Evolutionary conservation across 371 early-diverging fungal species (phyloP).

Genomic region (Blastocladiella emersonii): DNA sequence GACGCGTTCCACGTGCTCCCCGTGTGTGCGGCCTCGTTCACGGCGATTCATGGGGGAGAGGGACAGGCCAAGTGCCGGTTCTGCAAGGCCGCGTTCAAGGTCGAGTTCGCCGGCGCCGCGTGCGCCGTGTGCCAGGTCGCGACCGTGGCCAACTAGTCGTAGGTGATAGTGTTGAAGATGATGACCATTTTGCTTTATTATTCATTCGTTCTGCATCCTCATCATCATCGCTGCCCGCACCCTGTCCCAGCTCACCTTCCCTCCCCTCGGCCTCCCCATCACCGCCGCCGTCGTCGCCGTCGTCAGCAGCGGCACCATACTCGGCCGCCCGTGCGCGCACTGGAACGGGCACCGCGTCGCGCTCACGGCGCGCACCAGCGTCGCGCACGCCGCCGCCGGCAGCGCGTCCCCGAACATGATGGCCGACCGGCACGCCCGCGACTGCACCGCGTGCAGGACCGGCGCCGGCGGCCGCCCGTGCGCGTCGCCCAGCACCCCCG

Average conservation of each 20-base stretch:
- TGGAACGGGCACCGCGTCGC: not conserved
- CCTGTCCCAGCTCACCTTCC: too few relatives aligned
- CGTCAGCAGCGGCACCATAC: not conserved
- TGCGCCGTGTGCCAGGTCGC: conserved; percentile 77
- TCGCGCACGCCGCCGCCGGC: not conserved
- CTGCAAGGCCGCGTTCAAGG: conserved; percentile 75
- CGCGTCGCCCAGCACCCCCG: too few relatives aligned
- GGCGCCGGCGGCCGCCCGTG: not conserved
- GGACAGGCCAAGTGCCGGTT: conserved; percentile 63
- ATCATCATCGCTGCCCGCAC: too few relatives aligned
- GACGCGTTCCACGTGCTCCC: conserved; percentile 55
- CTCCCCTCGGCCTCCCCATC: too few relatives aligned
- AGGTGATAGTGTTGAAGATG: too few relatives aligned
- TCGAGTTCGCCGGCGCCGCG: conserved; percentile 55
- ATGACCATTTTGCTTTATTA: too few relatives aligned
- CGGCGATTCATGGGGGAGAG: conserved; percentile 77
- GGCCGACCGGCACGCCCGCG: conserved; percentile 3
- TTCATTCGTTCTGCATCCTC: too few relatives aligned
- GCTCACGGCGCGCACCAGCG: not conserved
- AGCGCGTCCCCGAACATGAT: conserved; percentile 8
- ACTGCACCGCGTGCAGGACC: not conserved
- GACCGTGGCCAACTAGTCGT: too few relatives aligned
- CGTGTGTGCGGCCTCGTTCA: conserved; percentile 59
- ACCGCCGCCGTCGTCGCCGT: too few relatives aligned
- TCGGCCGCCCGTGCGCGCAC: conserved; percentile 7